phyloP scores from a whole-genome alignment of 148 eudicot genomes.

The Beta vulgaris region DNA sequence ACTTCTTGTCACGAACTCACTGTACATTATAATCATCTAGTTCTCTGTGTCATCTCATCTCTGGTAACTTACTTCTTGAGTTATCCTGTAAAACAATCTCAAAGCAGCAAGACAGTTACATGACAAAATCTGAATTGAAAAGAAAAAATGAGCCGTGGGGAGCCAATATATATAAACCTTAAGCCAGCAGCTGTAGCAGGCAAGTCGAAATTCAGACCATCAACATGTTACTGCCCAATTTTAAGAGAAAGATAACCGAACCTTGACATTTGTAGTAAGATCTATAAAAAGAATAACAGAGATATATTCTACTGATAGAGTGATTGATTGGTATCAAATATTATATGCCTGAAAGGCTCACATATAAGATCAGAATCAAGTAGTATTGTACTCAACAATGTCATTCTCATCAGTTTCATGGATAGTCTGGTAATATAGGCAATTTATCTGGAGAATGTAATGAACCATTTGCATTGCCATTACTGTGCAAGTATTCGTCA shows the following conservation, averaged over 20 bases:
- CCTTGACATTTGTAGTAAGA: neutral
- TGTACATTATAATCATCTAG: neutral
- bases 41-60: neutral
- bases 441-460: constrained; percentile 45
- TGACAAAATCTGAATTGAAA: neutral
- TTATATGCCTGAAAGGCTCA: constrained; percentile 13
- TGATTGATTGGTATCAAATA: neutral
- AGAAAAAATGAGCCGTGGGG: neutral
- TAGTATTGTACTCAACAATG: constrained; percentile 15
- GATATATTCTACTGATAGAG: constrained; percentile 9
- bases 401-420: constrained; percentile 26
- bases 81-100: neutral
- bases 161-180: neutral
- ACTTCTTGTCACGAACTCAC: neutral
- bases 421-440: constrained; percentile 75
- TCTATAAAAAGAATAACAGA: neutral
- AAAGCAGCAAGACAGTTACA: neutral
- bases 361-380: neutral
- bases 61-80: too few relatives aligned
- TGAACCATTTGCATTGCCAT: constrained; percentile 51
- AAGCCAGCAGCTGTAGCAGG: neutral
- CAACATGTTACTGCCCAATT: neutral
- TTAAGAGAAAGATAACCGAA: neutral
- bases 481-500: constrained; percentile 36
- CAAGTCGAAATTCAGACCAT: neutral